Base-by-base conservation (phyloP, 129 eudicot species). In the Escallonia herrerae region DNA sequence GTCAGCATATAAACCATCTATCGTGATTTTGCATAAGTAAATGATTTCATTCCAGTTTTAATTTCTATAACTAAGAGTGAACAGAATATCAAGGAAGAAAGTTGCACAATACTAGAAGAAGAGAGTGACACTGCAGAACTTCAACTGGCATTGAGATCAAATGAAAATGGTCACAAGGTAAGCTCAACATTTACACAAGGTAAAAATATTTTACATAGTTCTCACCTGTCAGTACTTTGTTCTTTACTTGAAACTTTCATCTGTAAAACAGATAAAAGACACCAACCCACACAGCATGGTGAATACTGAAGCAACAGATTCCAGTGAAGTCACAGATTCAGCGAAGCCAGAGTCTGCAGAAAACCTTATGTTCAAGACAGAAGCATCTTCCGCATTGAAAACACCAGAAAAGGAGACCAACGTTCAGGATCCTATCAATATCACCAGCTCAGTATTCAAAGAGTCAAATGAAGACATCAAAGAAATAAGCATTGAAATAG, bases 391-490 rank as follows among this genome's bases (percentile, higher is more conserved):
- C 14, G 42, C 3, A 60, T 48, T 40, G 48, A 56, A 74, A 63
- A 65, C 12, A 48, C 45, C 81, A 74, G 76, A 66, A 62, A 78
- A 73, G 42, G 64, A 65, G 47, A 43, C 10, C 9, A 60, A 58
- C 40, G 45, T 43, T 54, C 62, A 79, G 55, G 10, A 63, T 40
- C 9, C 62, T 14, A 56, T 37, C n/a, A 41, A 60, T 13, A 33
- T 38, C 59, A 53, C 66, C 22, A 64, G 55, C 53, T 41, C 63
- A 15, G 76, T 43, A 63, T 13, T 58, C 49, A 68, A 52, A 64
- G 63, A 6, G 33, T 57, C 65, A 65, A 63, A 64, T 47, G 59
- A 62, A 14, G 59, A 11, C 38, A 45, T 46, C 62, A 51, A 68
- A 15, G 68, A 59, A 71, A 69, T 59, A n/a, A 75, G 39, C 49